phyloP scores from a whole-genome alignment of 1,284 basidiomycete species.

The Leucoagaricus sp. region DNA sequence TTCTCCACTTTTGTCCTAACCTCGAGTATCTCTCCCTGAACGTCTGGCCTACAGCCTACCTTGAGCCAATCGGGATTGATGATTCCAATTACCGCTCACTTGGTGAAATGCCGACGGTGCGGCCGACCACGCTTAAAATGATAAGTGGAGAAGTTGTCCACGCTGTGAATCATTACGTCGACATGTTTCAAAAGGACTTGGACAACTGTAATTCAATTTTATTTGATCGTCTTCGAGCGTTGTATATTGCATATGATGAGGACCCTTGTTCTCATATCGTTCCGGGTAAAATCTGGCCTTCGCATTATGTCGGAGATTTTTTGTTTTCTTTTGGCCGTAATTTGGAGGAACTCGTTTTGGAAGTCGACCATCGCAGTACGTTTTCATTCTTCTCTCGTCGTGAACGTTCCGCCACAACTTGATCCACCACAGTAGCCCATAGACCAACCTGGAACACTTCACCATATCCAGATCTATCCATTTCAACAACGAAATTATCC shows the following conservation, averaged over 20 bases:
- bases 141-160: background rate
- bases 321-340: background rate
- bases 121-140: background rate
- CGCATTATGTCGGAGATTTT: background rate
- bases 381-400: no score
- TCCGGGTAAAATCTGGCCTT: background rate
- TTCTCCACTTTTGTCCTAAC: conserved; percentile 1
- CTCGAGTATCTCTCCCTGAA: background rate
- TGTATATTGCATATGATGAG: conserved; percentile 7
- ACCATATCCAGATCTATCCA: no score
- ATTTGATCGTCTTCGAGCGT: background rate
- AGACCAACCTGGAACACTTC: no score
- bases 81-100: background rate
- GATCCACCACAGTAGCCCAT: no score
- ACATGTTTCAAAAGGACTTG: background rate
- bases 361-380: conserved; percentile 9
- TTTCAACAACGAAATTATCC: background rate
- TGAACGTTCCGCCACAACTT: no score
- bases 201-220: background rate
- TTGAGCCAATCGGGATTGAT: background rate
- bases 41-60: conserved; percentile 1
- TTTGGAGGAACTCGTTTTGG: conserved; percentile 1
- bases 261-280: background rate
- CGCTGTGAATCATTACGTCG: background rate
- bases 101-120: background rate